These are phyloP conservation scores for Aspergillus bridgeri DNA, from an alignment of 495 filamentous ascomycete species.

Conservation along the genomic window DNA sequence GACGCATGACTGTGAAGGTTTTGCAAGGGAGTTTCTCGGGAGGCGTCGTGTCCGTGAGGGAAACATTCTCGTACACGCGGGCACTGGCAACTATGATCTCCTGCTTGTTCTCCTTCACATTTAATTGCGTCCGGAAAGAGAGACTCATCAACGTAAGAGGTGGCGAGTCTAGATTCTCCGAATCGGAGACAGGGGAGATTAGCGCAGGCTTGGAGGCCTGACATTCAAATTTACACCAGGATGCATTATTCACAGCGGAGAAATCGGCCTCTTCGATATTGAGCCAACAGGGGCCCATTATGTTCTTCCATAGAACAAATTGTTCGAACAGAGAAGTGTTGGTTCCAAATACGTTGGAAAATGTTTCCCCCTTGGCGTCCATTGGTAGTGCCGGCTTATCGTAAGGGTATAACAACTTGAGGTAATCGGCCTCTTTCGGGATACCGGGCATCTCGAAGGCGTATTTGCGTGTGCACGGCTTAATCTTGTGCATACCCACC, in stretches of 20 bases:
- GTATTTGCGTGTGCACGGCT: constrained; percentile 83
- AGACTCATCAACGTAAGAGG: constrained; percentile 93
- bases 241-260: constrained; percentile 79
- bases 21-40: constrained; percentile 84
- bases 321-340: constrained; percentile 96
- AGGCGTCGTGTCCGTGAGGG: constrained; percentile 79
- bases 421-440: constrained; percentile 83
- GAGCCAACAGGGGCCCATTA: constrained; percentile 98
- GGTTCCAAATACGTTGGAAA: constrained; percentile 89
- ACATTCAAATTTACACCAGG: constrained; percentile 95
- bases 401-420: constrained; percentile 93
- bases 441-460: constrained; percentile 89
- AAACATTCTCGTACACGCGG: constrained; percentile 87
- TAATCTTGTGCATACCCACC: constrained; percentile 90
- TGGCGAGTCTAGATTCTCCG: constrained; percentile 74
- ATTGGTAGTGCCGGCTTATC: constrained; percentile 66
- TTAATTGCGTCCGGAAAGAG: constrained; percentile 81
- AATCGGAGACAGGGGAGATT: constrained; percentile 65
- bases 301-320: constrained; percentile 95
- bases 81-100: constrained; percentile 90
- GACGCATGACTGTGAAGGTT: constrained; percentile 88
- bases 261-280: constrained; percentile 83
- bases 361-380: constrained; percentile 78
- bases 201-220: constrained; percentile 70
- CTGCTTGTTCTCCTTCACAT: constrained; percentile 92